Conservation (phyloP, 495 filamentous ascomycete species). For the Xylaria longipes region DNA sequence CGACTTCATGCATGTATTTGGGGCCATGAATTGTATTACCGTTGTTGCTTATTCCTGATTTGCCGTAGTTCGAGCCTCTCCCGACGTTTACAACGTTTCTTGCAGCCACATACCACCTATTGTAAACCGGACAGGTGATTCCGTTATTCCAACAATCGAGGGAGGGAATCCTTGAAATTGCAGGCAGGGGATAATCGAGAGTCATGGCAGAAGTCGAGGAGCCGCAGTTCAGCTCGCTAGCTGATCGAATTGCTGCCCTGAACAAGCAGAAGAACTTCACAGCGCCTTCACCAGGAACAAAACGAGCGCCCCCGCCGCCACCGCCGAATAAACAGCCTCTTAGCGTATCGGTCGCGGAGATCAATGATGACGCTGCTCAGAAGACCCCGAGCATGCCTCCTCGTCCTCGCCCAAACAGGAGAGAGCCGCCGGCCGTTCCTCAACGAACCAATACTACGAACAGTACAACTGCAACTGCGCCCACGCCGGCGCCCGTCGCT, state of each 20-base stretch:
- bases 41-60: background rate
- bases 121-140: background rate
- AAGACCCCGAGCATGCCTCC: constrained; percentile 48
- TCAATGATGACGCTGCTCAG: constrained; percentile 31
- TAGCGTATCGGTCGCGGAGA: constrained; percentile 32
- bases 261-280: constrained; percentile 60
- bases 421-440: constrained; percentile 46
- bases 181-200: too few species aligned
- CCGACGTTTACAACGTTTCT: background rate
- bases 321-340: constrained; percentile 34
- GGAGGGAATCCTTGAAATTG: background rate
- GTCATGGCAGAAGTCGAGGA: constrained; percentile 61
- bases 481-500: constrained; percentile 22
- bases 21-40: background rate
- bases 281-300: constrained; percentile 43
- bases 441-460: constrained; percentile 42
- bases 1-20: background rate
- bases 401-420: constrained; percentile 33
- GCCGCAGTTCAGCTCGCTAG: constrained; percentile 60
- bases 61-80: background rate
- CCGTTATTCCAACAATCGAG: too few species aligned
- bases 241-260: constrained; percentile 61
- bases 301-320: constrained; percentile 58
- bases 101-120: background rate
- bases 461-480: background rate